Conservation (phyloP, 1,284 basidiomycete genomes). For the Puccinia novopanici region DNA sequence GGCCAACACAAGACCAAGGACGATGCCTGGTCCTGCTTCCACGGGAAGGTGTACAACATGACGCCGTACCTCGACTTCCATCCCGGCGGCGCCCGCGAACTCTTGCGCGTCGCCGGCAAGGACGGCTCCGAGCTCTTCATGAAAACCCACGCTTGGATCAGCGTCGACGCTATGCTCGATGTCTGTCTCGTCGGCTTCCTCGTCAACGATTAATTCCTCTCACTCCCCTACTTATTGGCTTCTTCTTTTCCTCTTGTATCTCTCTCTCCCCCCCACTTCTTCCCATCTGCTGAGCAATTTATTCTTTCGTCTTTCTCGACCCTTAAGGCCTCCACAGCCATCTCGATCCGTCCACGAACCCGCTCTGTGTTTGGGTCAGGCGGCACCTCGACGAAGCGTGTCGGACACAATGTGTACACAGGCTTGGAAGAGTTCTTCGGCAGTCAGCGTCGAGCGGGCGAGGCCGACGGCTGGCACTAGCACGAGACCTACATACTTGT, state of each 20-base stretch:
- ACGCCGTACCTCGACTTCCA: conserved; percentile 89
- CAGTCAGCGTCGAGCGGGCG: too few species aligned
- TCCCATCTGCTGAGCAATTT: too few species aligned
- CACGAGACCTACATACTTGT: too few species aligned
- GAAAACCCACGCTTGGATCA: conserved; percentile 81
- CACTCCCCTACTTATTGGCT: background rate
- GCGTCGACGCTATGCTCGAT: conserved; percentile 88
- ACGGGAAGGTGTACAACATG: conserved; percentile 95
- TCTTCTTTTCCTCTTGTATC: background rate
- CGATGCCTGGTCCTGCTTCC: conserved; percentile 90
- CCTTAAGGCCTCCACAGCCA: too few species aligned
- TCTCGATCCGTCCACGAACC: too few species aligned
- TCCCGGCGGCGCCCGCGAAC: conserved; percentile 87
- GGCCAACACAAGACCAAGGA: conserved; percentile 78
- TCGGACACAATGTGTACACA: too few species aligned
- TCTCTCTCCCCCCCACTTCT: too few species aligned
- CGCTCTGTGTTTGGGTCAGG: too few species aligned
- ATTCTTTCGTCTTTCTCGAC: too few species aligned
- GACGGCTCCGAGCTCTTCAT: conserved; percentile 91
- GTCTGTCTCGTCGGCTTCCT: conserved; percentile 85
- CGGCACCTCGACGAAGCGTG: too few species aligned
- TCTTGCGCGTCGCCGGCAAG: conserved; percentile 92
- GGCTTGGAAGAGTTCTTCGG: too few species aligned
- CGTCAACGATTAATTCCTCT: conserved; percentile 59
- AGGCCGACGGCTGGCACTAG: too few species aligned